phyloP scores from a whole-genome alignment of 2,329 filamentous ascomycete genomes.

The Daldinia eschscholtzii region DNA sequence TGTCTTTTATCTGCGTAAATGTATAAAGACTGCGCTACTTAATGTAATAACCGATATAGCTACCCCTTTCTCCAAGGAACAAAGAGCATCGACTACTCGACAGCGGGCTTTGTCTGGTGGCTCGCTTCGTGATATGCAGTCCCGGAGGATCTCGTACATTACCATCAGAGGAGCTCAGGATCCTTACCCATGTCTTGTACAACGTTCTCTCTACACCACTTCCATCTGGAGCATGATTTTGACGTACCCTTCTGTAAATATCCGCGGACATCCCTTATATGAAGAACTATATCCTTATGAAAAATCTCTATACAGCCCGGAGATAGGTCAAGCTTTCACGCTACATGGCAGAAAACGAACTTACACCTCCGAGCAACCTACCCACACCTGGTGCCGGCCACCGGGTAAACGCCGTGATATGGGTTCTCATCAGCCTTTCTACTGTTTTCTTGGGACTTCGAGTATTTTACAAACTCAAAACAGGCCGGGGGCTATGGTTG shows the following conservation, averaged over 20 bases:
- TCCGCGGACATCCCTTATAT: background rate
- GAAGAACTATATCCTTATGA: background rate
- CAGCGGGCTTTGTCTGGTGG: background rate
- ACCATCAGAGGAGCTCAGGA: background rate
- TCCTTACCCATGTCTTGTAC: background rate
- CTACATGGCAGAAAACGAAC: background rate
- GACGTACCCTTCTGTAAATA: no score
- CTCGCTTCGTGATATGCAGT: background rate
- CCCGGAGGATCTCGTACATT: background rate
- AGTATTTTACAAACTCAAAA: background rate
- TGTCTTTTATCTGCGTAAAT: background rate
- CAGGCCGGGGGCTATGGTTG: background rate
- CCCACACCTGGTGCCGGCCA: background rate
- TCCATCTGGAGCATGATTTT: background rate
- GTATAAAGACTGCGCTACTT: background rate
- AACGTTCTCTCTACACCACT: background rate
- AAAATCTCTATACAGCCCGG: background rate
- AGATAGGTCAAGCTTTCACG: background rate
- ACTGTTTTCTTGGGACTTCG: background rate
- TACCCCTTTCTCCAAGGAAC: background rate
- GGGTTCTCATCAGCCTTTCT: background rate
- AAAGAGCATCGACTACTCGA: background rate
- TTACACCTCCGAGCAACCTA: background rate
- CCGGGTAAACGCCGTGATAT: background rate
- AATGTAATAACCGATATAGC: background rate